Conservation (phyloP, 1,139 yeast species). For the Pneumocystis jirovecii region DNA sequence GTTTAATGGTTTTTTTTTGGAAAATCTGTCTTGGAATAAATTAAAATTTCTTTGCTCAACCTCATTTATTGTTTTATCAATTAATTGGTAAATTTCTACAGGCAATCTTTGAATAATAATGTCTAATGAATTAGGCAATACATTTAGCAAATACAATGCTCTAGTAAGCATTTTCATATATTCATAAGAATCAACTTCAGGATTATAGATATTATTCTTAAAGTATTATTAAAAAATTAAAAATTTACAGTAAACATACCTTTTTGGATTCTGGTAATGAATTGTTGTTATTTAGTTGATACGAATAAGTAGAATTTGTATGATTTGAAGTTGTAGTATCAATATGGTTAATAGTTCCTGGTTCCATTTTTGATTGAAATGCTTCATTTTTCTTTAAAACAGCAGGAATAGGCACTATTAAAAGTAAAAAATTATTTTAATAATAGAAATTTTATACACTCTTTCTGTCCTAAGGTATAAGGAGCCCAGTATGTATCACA, state of each 20-base stretch:
- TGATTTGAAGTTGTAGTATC: neutral
- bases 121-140: slow-evolving; percentile 47
- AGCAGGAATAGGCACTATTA: neutral
- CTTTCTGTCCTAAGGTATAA: slow-evolving; percentile 19
- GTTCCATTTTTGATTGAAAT: neutral
- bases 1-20: neutral
- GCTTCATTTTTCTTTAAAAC: neutral
- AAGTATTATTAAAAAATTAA: slow-evolving; percentile 5
- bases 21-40: neutral
- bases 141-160: slow-evolving; percentile 47
- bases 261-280: neutral
- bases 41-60: slow-evolving; percentile 26
- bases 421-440: slow-evolving; percentile 14
- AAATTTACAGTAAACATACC: slow-evolving; percentile 12
- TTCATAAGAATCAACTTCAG: slow-evolving; percentile 37
- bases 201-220: slow-evolving; percentile 20
- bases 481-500: slow-evolving; percentile 24
- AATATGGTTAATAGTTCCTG: neutral
- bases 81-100: slow-evolving; percentile 37
- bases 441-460: slow-evolving; percentile 32
- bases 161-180: slow-evolving; percentile 43
- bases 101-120: slow-evolving; percentile 36
- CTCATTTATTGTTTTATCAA: slow-evolving; percentile 51
- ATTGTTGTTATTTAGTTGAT: neutral
- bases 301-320: neutral